Evolutionary conservation across 768 basidiomycete genomes (phyloP), one percentile per base, ranked within the genome.

Genomic region (Aureoboletus auriporus): DNA sequence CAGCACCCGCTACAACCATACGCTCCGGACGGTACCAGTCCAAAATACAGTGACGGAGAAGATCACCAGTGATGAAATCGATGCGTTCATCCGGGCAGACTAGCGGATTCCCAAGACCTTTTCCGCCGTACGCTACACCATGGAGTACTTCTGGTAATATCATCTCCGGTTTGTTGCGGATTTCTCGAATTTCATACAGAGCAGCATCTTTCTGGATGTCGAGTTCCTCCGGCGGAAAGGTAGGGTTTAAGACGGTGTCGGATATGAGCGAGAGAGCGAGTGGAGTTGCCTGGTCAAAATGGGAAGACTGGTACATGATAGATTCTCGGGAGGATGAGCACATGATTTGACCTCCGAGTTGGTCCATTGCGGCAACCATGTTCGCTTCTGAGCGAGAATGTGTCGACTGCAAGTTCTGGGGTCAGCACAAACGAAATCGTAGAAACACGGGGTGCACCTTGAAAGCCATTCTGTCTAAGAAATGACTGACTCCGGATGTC

Each of bases 271-370:
- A 86, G 42, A 99, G 65, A 10, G 93, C 92, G 7, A 83, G 75
- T 1, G 89, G 82, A 2, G 93, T 90, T 35, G 82, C 83, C 52
- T 82, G 74, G 56, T 92, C 83, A 62, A 93, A 94, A 65, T 95
- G 88, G 34, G 93, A 91, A 10, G 95, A 95, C 69, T 98, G 96
- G 65, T 98, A 99, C 88, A 96, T 91, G 62, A 97, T 93, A 17
- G 91, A 80, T 66, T 99, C 96, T 39, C 96, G 78, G 2, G 92
- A 86, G 14, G 92, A 89, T 14, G 92, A 85, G 62, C 89, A 93
- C 68, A 87, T 76, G 50, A 98, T 93, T 70, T 95, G 92, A 13
- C 93, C 92, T 35, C 95, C 94, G 30, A 95, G 76, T 4, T 77
- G 76, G 63, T 92, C 84, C 60, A 95, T 86, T 34, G 86, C 85